These are phyloP conservation scores for Stereum hirsutum DNA, from an alignment of 1,284 basidiomycete genomes.

Conservation along the genomic window DNA sequence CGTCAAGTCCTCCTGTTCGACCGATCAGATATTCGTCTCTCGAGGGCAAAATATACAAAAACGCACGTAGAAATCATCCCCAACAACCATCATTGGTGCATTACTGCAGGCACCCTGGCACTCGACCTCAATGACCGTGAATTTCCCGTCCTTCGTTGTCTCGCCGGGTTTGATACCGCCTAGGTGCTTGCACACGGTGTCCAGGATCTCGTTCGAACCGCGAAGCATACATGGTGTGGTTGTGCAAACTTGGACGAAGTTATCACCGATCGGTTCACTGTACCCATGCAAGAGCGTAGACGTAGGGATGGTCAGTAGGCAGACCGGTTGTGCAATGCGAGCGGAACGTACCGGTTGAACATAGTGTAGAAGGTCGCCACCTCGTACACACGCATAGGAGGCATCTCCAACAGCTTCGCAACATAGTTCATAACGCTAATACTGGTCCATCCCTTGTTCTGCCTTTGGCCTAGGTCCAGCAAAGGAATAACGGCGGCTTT, in stretches of 20 bases:
- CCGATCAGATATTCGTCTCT: slow-evolving; percentile 7
- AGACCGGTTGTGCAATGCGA: too few species aligned
- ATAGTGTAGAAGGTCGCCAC: slow-evolving; percentile 99
- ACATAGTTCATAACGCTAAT: slow-evolving; percentile 99
- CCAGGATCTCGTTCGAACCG: slow-evolving; percentile 84
- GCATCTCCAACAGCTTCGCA: slow-evolving; percentile 88
- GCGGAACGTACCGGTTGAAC: slow-evolving; percentile 77
- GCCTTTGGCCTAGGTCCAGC: slow-evolving; percentile 92
- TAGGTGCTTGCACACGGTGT: slow-evolving; percentile 80
- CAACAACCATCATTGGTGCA: slow-evolving; percentile 97
- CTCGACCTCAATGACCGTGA: slow-evolving; percentile 97
- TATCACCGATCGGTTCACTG: slow-evolving; percentile 89
- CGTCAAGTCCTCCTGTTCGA: slow-evolving; percentile 88
- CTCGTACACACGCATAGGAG: slow-evolving; percentile 98
- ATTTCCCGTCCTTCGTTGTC: slow-evolving; percentile 93
- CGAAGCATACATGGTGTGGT: slow-evolving; percentile 98
- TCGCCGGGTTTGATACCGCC: slow-evolving; percentile 82
- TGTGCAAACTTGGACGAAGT: slow-evolving; percentile 98
- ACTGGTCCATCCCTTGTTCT: slow-evolving; percentile 98
- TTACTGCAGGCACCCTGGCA: slow-evolving; percentile 98
- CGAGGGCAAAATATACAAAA: slow-evolving; percentile 2
- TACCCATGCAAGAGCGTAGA: not conserved
- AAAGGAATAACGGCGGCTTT: slow-evolving; percentile 97
- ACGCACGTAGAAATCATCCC: slow-evolving; percentile 92
- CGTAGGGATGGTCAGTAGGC: not conserved